Evolutionary conservation across 208 protist genomes (phyloP), one percentile per base, ranked within the genome.

Genomic region (Ichthyophonus hoferi): DNA sequence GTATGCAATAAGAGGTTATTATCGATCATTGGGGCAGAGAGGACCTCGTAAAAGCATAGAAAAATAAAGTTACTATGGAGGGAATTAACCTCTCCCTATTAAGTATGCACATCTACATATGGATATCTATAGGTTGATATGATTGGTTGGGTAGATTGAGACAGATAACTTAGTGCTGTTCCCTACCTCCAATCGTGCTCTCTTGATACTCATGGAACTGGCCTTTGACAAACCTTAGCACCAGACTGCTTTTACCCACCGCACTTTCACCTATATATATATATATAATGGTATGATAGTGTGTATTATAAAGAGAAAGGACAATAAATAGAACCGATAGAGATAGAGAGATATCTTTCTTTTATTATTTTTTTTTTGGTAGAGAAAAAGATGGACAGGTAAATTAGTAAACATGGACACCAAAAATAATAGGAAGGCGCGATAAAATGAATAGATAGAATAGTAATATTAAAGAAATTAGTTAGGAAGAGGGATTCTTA

Each of bases 141-240:
- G n/a, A n/a, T n/a, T n/a, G n/a, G n/a, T n/a, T n/a, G n/a, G n/a
- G n/a, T n/a, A n/a, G n/a, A n/a, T n/a, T n/a, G n/a, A n/a, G n/a
- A n/a, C n/a, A n/a, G n/a, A n/a, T n/a, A n/a, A n/a, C n/a, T n/a
- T n/a, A n/a, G n/a, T n/a, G n/a, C n/a, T n/a, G n/a, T n/a, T n/a
- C n/a, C n/a, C n/a, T 90, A 95, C 93, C 95, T 40, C 96, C 96
- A 82, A 98, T 98, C 14, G 96, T 98, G 79, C 90, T 94, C 92
- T 98, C 96, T 91, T 97, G 95, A 89, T 96, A 97, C 83, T 97
- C 96, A 79, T 97, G 95, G 90, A 98, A 98, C 89, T 98, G 95
- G 40, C 96, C 96, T 79, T 95, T 93, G 24, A 97, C 96, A 89
- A 98, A 98, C 39, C 96, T 91, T 1, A 97, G 90, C 17, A 97